Conservation (phyloP, 2,329 filamentous ascomycete species). For the Trichoderma harzianum region DNA sequence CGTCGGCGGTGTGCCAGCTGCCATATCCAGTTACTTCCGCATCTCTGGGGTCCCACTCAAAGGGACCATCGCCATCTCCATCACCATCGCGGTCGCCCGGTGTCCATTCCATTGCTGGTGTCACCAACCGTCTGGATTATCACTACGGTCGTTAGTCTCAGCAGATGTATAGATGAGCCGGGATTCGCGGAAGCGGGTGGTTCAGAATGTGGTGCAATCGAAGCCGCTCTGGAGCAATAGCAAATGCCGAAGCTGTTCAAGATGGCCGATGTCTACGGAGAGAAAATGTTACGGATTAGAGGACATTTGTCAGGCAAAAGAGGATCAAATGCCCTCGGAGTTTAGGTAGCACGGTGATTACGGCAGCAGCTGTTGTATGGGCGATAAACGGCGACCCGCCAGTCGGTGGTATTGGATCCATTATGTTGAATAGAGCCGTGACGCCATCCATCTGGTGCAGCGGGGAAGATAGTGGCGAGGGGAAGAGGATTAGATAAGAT, state of each 20-base stretch:
- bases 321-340: not conserved
- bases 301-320: not conserved
- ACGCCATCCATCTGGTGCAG: not conserved
- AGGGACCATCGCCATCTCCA: not conserved
- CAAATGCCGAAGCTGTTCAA: not conserved
- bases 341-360: not conserved
- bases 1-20: not conserved
- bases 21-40: not conserved
- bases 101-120: not conserved
- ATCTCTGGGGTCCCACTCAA: not conserved
- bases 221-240: not conserved
- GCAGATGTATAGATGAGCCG: not conserved
- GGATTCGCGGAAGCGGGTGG: not conserved
- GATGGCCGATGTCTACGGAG: not conserved
- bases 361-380: not conserved
- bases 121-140: not conserved
- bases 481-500: not conserved
- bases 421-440: not conserved
- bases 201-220: not conserved
- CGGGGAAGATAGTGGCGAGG: not conserved
- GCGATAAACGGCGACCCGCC: not conserved
- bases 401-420: not conserved
- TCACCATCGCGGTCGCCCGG: not conserved
- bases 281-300: not conserved
- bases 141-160: not conserved